These are phyloP conservation scores for Sordaria brevicollis DNA, from an alignment of 495 filamentous ascomycete genomes.

Conservation along the genomic window DNA sequence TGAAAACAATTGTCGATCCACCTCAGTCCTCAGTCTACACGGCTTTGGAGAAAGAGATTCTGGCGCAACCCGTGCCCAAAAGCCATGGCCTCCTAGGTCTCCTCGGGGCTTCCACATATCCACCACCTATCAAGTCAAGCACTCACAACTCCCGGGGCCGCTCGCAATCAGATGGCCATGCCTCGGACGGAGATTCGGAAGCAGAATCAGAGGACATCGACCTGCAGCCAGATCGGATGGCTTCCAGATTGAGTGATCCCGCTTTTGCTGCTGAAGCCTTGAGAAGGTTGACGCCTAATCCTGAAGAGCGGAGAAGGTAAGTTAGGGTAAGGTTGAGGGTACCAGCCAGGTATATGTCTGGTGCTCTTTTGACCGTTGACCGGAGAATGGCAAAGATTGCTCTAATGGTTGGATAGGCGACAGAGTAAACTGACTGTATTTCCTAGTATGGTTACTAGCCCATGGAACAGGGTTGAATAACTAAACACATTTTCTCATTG, in stretches of 20 bases:
- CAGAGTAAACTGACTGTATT: not conserved
- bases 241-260: conserved; percentile 49
- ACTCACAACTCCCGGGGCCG: conserved; percentile 36
- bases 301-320: conserved; percentile 22
- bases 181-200: not conserved
- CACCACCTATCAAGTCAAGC: conserved; percentile 28
- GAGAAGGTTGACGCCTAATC: conserved; percentile 30
- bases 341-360: not conserved
- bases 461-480: not conserved
- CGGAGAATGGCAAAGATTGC: not conserved
- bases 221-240: conserved; percentile 58
- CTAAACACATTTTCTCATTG: not conserved
- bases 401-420: not conserved
- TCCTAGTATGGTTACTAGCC: not conserved
- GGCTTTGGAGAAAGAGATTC: not conserved
- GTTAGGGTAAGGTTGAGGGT: not conserved
- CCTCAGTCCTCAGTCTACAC: not conserved
- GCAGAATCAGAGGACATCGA: conserved; percentile 21
- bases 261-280: conserved; percentile 21
- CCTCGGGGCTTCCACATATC: not conserved
- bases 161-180: not conserved
- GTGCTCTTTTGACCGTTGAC: not conserved
- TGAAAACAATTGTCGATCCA: not conserved
- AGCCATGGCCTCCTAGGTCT: not conserved
- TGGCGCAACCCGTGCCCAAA: not conserved